These are phyloP conservation scores for Calonectria montana DNA, from an alignment of 2,329 filamentous ascomycete species.

Conservation along the genomic window DNA sequence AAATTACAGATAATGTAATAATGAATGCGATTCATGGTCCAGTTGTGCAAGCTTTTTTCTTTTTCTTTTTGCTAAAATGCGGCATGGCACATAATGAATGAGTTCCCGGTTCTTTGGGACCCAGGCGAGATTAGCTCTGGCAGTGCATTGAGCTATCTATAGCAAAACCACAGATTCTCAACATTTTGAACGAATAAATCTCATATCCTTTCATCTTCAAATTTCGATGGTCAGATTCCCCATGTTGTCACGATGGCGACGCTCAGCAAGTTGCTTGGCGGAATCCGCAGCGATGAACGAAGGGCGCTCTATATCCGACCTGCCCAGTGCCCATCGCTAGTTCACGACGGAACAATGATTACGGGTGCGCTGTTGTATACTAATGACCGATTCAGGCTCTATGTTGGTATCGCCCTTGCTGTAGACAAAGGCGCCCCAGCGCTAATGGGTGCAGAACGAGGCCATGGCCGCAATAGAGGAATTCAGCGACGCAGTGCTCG, in stretches of 20 bases:
- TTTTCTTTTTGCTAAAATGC: not conserved
- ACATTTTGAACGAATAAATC: not conserved
- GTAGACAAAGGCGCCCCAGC: not conserved
- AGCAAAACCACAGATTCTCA: not conserved
- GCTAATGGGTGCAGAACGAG: not conserved
- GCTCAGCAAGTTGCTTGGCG: not conserved
- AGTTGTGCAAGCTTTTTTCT: not conserved
- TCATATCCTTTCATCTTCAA: not conserved
- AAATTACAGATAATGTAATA: conserved; percentile 12
- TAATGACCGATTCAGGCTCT: not conserved
- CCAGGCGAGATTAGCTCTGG: not conserved
- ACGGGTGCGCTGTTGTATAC: not conserved
- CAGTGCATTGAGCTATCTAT: not conserved
- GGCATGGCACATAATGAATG: not conserved
- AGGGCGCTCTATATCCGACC: not conserved
- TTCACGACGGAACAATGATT: not conserved
- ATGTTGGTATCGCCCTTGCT: not conserved
- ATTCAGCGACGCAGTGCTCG: not conserved
- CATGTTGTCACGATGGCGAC: not conserved
- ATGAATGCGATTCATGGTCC: not conserved
- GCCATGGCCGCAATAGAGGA: not conserved
- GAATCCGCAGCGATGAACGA: not conserved
- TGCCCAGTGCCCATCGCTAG: not conserved
- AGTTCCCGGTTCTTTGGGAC: not conserved
- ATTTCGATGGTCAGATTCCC: not conserved